Evolutionary conservation across 768 basidiomycete species (phyloP), one percentile per base, ranked within the genome.

Genomic region (Russula abietina): DNA sequence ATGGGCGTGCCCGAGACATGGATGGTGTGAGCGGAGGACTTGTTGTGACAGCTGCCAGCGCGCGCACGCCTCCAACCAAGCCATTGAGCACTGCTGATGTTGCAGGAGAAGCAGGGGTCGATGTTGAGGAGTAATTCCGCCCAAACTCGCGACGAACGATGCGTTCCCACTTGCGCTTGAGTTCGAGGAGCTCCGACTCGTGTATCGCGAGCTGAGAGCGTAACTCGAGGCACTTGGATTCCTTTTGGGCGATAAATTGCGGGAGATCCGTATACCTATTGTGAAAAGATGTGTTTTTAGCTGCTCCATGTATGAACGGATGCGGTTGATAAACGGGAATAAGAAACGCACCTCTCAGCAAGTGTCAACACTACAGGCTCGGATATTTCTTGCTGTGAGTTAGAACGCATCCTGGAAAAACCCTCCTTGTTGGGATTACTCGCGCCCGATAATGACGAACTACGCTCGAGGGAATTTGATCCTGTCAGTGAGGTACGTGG

Each of bases 221-320:
- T 49, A 93, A 78, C 61, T 93, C 91, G 45, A 93, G 81, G 68
- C 89, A 91, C 71, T 85, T 88, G 0, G 88, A 83, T 71, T 93
- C 91, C 66, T 93, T 92, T 73, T 91, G 89, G 0, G 91, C 91
- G 55, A 93, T 93, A 62, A 87, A 87, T 33, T 82, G 87, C n/a
- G 93, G 75, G 2, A 93, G 75, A 59, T 92, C 90, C 7, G 86
- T 83, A 68, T 93, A 89, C 69, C 91, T 93, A 6, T 41, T 38
- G 14, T 54, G 43, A 33, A 28, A 36, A 39, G 5, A 12, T 19
- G 11, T 3, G 2, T 19, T n/a, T 38, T 33, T 32, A 12, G 32
- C 16, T 8, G 11, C 43, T 33, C 30, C 41, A n/a, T 57, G 43
- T n/a, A n/a, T 57, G 30, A 60, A 48, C 36, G 7, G 24, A 28